Evolutionary conservation across 352 stramenopile genomes (phyloP).

Genomic region (Phytopythium chamaehyphon): DNA sequence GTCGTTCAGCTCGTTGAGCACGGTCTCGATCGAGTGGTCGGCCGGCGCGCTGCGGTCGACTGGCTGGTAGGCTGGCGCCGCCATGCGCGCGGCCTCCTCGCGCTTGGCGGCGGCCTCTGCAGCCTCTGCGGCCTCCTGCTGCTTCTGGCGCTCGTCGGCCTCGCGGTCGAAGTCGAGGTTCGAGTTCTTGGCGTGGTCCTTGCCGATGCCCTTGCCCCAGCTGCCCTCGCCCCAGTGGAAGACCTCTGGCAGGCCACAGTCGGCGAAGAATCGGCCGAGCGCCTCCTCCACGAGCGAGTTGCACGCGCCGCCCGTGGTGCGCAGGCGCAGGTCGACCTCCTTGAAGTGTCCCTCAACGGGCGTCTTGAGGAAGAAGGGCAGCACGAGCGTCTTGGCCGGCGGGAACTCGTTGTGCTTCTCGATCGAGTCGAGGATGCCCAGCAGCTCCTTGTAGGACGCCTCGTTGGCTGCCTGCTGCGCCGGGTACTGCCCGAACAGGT

Average conservation of each 20-base stretch:
- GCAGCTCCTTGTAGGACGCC: constrained; percentile 75
- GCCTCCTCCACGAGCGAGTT: constrained; percentile 76
- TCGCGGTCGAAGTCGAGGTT: constrained; percentile 66
- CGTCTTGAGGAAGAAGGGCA: constrained; percentile 74
- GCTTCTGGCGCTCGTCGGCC: constrained; percentile 35
- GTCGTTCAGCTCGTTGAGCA: constrained; percentile 60
- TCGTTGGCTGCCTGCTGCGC: constrained; percentile 61
- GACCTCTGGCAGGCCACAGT: constrained; percentile 52
- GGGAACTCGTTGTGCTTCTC: constrained; percentile 78
- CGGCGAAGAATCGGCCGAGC: constrained; percentile 62
- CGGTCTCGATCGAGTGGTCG: constrained; percentile 51
- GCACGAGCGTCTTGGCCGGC: constrained; percentile 57
- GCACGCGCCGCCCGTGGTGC: constrained; percentile 70
- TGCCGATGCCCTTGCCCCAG: constrained; percentile 66
- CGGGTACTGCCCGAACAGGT: constrained; percentile 73
- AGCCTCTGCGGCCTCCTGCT: constrained; percentile 30
- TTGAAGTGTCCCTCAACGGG: constrained; percentile 65
- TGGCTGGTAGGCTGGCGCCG: constrained; percentile 50
- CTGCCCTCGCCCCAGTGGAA: constrained; percentile 74
- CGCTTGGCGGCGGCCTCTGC: constrained; percentile 29
- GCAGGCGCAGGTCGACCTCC: constrained; percentile 54
- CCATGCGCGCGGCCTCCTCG: constrained; percentile 26
- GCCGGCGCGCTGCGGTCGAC: constrained; percentile 35
- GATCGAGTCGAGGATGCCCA: constrained; percentile 78
- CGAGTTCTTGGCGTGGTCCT: constrained; percentile 52